Evolutionary conservation across 2,329 filamentous ascomycete species (phyloP), one percentile per base, ranked within the genome.

Genomic region (Chrysoporthe cubensis): DNA sequence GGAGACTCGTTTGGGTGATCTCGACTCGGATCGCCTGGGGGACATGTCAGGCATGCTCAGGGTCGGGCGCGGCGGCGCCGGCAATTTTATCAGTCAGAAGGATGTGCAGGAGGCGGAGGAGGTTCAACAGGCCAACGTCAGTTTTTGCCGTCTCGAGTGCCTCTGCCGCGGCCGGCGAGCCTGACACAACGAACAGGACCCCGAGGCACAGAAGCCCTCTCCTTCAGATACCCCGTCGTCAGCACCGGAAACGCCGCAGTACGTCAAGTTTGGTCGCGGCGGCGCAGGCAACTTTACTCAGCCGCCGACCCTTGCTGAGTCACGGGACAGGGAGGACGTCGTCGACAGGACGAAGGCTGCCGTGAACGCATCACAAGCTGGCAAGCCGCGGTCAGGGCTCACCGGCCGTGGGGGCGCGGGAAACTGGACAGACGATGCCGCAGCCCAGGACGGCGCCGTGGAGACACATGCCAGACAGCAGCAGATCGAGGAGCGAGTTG

Each of bases 51-150:
- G 85, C 72, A 80, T 80, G 62, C 85, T 84, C 71, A 81, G 81
- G 68, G 81, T 84, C 54, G 88, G 88, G 66, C 85, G 88, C 61
- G 88, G 88, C 65, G 88, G 88, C 62, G 88, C 88, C 6, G 88
- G 88, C 64, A 91, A 91, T 77, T 89, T 85, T 75, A 84, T 83
- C 73, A 80, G 81, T 73, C 81, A 84, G 70, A 80, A 84, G 71
- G 82, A 87, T 67, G 76, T 84, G 37, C 81, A 86, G 40, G 81
- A 85, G 42, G 80, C 77, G 58, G 73, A 75, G 66, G 79, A 77
- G 70, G 75, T 72, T 21, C 60, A 65, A 54, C 57, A 65, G 26
- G 62, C 50, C 66, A 64, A 69, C 40, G 68, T 69, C 62, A 67
- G 68, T 69, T 59, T 37, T 6, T 32, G 50, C 21, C 21, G 18